Base-by-base conservation (phyloP, 108 stramenopile genomes). In the Seminavis robusta region DNA sequence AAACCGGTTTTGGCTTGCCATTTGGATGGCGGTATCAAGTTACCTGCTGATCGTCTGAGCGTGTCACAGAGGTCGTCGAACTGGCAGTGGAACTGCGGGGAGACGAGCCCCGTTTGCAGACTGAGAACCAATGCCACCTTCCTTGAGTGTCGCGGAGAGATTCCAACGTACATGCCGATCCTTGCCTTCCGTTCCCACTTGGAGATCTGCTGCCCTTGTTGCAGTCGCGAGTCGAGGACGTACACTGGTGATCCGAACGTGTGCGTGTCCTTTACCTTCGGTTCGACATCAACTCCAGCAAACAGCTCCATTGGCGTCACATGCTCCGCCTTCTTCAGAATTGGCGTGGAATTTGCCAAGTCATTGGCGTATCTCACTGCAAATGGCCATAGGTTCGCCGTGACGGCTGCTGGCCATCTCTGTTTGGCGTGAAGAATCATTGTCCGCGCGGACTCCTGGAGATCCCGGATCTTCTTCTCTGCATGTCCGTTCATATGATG, bases 61-160 rank as follows among this genome's bases (percentile, higher is more conserved):
- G 72, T 73, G 19, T 63, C 61, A 51, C 61, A 73, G 38, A 57
- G 32, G 30, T 59, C 40, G 58, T 74, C 73, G 41, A 39, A 51
- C 10, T 33, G 11, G 33, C 55, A 47, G 37, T 74, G 73, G 20
- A 53, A 67, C 29, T 67, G 66, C 3, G 66, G 73, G 7, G 66
- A 68, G 0, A 67, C 73, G 11, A 68, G 23, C 7, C 73, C 66
- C 10, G 66, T 67, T 11, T 1, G 25, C 5, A 52, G 55, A 33
- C 41, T 63, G 30, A 67, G 56, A 8, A 68, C 56, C 21, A 74
- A 33, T 26, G 42, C 33, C 29, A 63, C 47, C 16, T 38, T 44
- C 0, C 62, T 11, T 31, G 67, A 42, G 19, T 65, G 68, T 19
- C 32, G 32, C 3, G 74, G 56, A 1, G 61, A 63, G 4, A 42